Conservation (phyloP, 2,329 filamentous ascomycete species). For the Arthrinium phaeospermum region DNA sequence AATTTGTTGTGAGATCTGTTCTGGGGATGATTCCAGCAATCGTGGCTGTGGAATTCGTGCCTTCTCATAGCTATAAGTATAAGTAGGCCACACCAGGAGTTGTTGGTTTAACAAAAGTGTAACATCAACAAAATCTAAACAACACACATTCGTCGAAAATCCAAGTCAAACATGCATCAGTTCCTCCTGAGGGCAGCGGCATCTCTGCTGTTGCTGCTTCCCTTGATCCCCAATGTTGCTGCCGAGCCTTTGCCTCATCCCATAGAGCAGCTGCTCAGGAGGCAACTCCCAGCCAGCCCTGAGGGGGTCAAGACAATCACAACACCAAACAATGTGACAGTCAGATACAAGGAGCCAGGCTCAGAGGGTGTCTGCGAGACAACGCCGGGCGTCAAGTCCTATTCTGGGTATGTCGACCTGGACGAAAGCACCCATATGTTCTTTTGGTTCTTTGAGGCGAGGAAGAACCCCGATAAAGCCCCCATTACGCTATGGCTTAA, state of each 20-base stretch:
- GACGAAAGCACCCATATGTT: conserved; percentile 47
- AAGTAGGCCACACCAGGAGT: background rate
- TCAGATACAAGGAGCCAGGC: conserved; percentile 55
- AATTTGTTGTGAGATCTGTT: background rate
- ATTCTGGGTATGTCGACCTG: conserved; percentile 50
- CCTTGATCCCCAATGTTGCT: background rate
- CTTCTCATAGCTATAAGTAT: background rate
- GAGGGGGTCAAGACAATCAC: conserved; percentile 33
- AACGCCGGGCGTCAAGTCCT: conserved; percentile 47
- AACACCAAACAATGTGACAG: conserved; percentile 43
- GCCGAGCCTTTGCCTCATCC: background rate
- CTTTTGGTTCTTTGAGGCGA: conserved; percentile 58
- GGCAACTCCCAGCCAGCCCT: conserved; percentile 45
- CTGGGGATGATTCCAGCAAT: too few species aligned
- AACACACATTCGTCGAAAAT: background rate
- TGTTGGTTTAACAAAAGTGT: background rate
- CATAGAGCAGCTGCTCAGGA: conserved; percentile 27
- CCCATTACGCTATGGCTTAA: conserved; percentile 59
- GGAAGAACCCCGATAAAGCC: conserved; percentile 51
- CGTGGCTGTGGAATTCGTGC: background rate
- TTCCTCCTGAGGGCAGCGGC: conserved; percentile 37
- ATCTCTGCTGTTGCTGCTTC: background rate
- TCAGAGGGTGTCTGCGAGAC: conserved; percentile 52
- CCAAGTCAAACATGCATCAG: background rate
- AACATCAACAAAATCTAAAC: background rate